Conservation (phyloP, 2,329 filamentous ascomycete genomes). For the Ophiostoma piceae region DNA sequence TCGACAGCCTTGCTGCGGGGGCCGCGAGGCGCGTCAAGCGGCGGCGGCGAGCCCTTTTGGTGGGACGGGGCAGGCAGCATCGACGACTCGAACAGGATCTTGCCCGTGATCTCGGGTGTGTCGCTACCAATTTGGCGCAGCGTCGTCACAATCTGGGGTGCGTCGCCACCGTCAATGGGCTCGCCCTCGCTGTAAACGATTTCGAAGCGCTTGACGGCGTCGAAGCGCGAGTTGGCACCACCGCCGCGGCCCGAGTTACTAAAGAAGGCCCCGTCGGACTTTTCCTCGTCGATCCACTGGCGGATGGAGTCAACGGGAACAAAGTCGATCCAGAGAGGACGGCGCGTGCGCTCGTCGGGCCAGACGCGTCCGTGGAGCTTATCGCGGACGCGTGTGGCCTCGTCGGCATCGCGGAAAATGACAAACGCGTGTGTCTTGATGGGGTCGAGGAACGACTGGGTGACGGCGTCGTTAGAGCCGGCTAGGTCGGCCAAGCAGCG, state of each 20-base stretch:
- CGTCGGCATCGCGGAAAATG: conserved; percentile 60
- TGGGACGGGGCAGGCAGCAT: background rate
- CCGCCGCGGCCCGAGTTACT: conserved; percentile 31
- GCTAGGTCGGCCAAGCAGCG: conserved; percentile 67
- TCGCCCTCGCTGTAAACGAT: conserved; percentile 60
- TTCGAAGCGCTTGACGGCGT: conserved; percentile 56
- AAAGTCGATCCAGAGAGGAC: conserved; percentile 83
- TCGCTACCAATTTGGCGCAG: conserved; percentile 45
- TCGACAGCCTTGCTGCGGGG: conserved; percentile 1
- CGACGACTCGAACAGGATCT: conserved; percentile 16
- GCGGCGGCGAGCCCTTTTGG: background rate
- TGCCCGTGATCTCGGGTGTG: conserved; percentile 18
- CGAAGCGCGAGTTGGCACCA: conserved; percentile 24
- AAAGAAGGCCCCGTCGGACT: conserved; percentile 36
- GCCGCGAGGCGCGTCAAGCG: background rate
- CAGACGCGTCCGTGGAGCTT: conserved; percentile 73
- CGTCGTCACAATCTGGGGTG: conserved; percentile 46
- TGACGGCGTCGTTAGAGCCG: conserved; percentile 45
- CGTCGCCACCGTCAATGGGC: conserved; percentile 42
- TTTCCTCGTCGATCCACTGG: conserved; percentile 69
- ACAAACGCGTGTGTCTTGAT: conserved; percentile 87
- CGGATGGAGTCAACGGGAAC: conserved; percentile 68
- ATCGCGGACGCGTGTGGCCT: conserved; percentile 70
- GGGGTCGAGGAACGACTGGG: conserved; percentile 71
- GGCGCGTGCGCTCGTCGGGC: conserved; percentile 81